These are phyloP conservation scores for Microbotryum violaceum DNA, from an alignment of 1,284 basidiomycete genomes.

Conservation along the genomic window DNA sequence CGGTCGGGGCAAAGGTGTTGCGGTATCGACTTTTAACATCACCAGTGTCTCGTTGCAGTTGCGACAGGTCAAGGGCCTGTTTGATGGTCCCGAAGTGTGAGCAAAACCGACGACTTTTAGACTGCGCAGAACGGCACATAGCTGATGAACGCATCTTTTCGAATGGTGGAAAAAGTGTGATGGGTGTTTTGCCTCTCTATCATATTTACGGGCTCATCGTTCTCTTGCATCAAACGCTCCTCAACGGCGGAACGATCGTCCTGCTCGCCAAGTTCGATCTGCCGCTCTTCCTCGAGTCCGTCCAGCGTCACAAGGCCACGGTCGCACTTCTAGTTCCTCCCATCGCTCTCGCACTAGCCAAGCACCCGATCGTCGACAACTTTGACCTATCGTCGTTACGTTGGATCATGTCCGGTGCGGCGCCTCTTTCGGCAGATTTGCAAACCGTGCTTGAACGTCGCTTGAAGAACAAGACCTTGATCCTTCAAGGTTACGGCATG, in stretches of 20 bases:
- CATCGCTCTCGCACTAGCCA: slow-evolving; percentile 30
- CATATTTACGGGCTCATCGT: slow-evolving; percentile 26
- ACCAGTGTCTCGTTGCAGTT: slow-evolving; percentile 15
- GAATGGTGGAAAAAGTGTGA: not conserved
- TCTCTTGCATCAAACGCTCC: slow-evolving; percentile 16
- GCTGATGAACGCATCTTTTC: not conserved
- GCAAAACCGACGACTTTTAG: no score
- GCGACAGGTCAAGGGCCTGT: slow-evolving; percentile 6
- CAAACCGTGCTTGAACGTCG: slow-evolving; percentile 9
- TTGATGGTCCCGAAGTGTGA: slow-evolving; percentile 11
- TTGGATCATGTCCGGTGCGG: slow-evolving; percentile 28
- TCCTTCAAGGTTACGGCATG: slow-evolving; percentile 25
- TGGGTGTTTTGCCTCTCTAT: slow-evolving; percentile 15
- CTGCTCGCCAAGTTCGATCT: slow-evolving; percentile 30
- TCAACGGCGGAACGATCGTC: slow-evolving; percentile 21
- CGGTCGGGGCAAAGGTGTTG: slow-evolving; percentile 24
- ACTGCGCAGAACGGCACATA: not conserved
- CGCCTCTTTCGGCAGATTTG: slow-evolving; percentile 19
- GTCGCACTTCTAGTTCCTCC: slow-evolving; percentile 28
- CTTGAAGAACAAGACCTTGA: slow-evolving; percentile 6
- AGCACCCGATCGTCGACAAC: slow-evolving; percentile 29
- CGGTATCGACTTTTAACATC: slow-evolving; percentile 17
- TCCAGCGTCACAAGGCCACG: slow-evolving; percentile 22
- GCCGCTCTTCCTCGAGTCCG: slow-evolving; percentile 9
- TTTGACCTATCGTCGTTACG: slow-evolving; percentile 26